These are phyloP conservation scores for Suhomyces vadensis DNA, from an alignment of 805 yeast genomes.

Conservation along the genomic window DNA sequence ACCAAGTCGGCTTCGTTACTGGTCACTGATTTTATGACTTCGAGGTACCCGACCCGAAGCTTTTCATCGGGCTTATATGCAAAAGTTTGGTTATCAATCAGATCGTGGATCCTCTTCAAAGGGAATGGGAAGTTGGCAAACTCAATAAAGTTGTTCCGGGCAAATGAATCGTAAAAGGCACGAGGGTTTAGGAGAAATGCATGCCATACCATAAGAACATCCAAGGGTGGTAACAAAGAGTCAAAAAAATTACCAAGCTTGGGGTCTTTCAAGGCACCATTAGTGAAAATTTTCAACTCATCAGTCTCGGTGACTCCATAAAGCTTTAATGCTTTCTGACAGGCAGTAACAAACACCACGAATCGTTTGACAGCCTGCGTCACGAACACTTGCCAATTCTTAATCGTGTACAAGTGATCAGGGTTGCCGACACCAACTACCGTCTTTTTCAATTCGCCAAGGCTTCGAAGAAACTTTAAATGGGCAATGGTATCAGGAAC, in stretches of 20 bases:
- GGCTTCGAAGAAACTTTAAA: constrained; percentile 24
- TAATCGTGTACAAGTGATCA: constrained; percentile 7
- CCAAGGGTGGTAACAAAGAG: constrained; percentile 22
- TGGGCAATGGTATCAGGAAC: constrained; percentile 20
- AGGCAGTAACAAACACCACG: constrained; percentile 20
- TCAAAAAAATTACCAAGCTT: constrained; percentile 1
- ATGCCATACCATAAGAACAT: constrained; percentile 27
- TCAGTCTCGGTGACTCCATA: background rate
- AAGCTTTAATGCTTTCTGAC: background rate
- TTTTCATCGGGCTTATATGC: constrained; percentile 12
- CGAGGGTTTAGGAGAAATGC: constrained; percentile 22
- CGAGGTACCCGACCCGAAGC: constrained; percentile 8
- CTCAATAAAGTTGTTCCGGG: constrained; percentile 15
- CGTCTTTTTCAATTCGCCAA: constrained; percentile 18
- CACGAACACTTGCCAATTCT: constrained; percentile 24
- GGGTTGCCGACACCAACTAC: constrained; percentile 7
- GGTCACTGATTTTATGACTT: constrained; percentile 3
- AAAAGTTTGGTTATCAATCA: constrained; percentile 15
- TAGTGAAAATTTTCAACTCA: constrained; percentile 6
- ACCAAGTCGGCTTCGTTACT: background rate
- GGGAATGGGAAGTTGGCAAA: constrained; percentile 23
- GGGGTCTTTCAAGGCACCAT: constrained; percentile 1
- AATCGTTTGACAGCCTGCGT: constrained; percentile 25
- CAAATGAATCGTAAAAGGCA: constrained; percentile 16
- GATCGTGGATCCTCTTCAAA: constrained; percentile 9